phyloP scores from a whole-genome alignment of 768 basidiomycete genomes.

The Suillus tomentosus region DNA sequence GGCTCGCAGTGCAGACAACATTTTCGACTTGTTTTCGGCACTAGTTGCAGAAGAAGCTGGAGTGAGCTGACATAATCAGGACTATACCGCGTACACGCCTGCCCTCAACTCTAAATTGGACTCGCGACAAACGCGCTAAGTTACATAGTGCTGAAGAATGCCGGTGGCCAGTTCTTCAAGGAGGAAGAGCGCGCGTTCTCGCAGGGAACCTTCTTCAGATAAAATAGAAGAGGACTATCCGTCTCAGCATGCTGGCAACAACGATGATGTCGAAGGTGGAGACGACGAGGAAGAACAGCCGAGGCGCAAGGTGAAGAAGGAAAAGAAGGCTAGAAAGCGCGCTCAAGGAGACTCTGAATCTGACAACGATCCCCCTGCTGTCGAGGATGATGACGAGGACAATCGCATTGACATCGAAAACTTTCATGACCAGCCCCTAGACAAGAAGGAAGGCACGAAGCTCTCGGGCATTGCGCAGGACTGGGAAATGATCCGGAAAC shows the following conservation, averaged over 20 bases:
- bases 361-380: conserved; percentile 22
- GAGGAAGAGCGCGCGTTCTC: conserved; percentile 35
- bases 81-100: conserved; percentile 27
- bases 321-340: conserved; percentile 30
- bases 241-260: conserved; percentile 34
- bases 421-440: conserved; percentile 69
- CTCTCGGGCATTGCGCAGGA: conserved; percentile 61
- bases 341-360: conserved; percentile 38
- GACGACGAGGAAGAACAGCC: conserved; percentile 43
- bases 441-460: conserved; percentile 50
- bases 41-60: conserved; percentile 1
- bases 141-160: conserved; percentile 22
- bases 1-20: conserved; percentile 31
- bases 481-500: conserved; percentile 59
- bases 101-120: conserved; percentile 28
- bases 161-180: conserved; percentile 41
- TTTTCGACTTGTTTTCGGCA: conserved; percentile 12
- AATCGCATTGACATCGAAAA: conserved; percentile 60
- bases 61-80: conserved; percentile 13
- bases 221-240: conserved; percentile 54
- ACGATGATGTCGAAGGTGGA: conserved; percentile 44
- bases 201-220: conserved; percentile 55
- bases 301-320: conserved; percentile 35
- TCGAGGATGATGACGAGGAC: conserved; percentile 46
- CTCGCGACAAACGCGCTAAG: conserved; percentile 13